These are phyloP conservation scores for Colletotrichum tamarilloi DNA, from an alignment of 2,329 filamentous ascomycete genomes.

Conservation along the genomic window DNA sequence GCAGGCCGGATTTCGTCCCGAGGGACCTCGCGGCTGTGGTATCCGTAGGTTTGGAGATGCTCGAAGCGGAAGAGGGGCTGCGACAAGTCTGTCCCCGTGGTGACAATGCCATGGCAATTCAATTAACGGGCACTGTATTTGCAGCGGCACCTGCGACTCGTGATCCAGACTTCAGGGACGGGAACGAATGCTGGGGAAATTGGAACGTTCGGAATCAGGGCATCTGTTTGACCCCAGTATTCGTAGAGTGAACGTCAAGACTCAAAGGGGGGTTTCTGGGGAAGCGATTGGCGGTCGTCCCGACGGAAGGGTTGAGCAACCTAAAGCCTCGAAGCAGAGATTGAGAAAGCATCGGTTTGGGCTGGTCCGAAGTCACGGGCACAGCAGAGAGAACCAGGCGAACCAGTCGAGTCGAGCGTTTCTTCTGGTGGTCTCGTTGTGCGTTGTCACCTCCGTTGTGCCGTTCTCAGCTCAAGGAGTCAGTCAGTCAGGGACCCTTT, in stretches of 20 bases:
- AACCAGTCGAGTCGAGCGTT: background rate
- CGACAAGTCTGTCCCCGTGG: constrained; percentile 3
- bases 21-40: background rate
- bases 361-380: constrained; percentile 29
- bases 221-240: constrained; percentile 19
- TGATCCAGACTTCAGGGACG: constrained; percentile 21
- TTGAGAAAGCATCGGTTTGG: constrained; percentile 5
- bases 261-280: constrained; percentile 5
- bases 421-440: background rate
- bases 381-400: background rate
- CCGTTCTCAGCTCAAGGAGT: too few species aligned
- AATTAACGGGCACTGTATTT: constrained; percentile 29
- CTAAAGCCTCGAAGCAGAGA: background rate
- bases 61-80: background rate
- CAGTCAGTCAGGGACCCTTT: background rate
- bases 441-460: background rate
- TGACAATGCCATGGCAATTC: constrained; percentile 21
- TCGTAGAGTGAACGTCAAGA: background rate
- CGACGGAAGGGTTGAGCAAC: constrained; percentile 19
- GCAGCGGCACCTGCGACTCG: constrained; percentile 23
- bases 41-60: background rate
- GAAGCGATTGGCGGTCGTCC: constrained; percentile 33
- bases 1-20: background rate
- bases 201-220: constrained; percentile 8
- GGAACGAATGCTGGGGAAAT: constrained; percentile 11